Conservation (phyloP, 179 eudicot genomes). For the Gypsophila paniculata region DNA sequence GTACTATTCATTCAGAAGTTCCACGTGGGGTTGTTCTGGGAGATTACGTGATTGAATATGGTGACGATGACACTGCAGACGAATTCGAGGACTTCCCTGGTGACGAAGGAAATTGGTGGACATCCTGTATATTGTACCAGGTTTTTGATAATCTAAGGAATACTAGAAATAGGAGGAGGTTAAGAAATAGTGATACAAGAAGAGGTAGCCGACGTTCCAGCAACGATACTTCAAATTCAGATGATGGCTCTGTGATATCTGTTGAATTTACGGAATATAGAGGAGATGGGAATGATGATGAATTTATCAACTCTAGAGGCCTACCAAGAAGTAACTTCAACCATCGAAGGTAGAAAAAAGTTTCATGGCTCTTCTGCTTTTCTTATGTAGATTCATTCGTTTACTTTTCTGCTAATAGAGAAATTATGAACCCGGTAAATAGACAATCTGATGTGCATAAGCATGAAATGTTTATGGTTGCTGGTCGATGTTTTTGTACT, state of each 20-base stretch:
- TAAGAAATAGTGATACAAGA: constrained; percentile 55
- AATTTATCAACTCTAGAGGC: constrained; percentile 46
- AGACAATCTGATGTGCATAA: not conserved
- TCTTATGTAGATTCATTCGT: not conserved
- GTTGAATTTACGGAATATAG: constrained; percentile 62
- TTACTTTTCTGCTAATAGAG: not conserved
- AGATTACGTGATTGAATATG: constrained; percentile 95
- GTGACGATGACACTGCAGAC: constrained; percentile 74
- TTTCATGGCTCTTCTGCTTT: not conserved
- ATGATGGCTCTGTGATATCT: constrained; percentile 88
- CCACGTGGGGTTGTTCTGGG: constrained; percentile 96
- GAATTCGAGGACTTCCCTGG: constrained; percentile 86
- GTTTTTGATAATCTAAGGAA: constrained; percentile 80
- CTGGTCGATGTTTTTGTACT: not conserved
- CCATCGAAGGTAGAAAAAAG: constrained; percentile 44
- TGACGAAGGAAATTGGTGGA: constrained; percentile 93
- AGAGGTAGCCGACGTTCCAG: constrained; percentile 62
- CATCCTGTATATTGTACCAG: constrained; percentile 85
- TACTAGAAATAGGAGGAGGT: constrained; percentile 75
- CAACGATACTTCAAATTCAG: constrained; percentile 69
- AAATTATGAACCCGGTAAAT: not conserved
- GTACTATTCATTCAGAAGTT: constrained; percentile 86
- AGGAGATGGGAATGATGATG: constrained; percentile 62
- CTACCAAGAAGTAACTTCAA: constrained; percentile 43
- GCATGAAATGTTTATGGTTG: not conserved